Base-by-base conservation (phyloP, 306 rosid genomes). In the Sechiopsis laciniata region DNA sequence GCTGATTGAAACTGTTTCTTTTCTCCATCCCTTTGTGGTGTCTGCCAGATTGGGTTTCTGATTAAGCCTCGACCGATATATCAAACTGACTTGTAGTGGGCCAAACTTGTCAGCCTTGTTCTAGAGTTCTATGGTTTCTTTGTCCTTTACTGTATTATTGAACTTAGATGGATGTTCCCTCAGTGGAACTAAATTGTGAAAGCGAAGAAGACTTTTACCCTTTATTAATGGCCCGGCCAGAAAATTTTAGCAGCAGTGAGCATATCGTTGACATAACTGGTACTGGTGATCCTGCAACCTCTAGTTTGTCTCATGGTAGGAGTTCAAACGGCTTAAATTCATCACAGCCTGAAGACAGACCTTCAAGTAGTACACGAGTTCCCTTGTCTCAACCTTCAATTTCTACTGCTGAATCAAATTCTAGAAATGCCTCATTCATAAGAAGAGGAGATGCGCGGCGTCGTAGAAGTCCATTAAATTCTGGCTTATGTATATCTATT, bases 401-500 rank as follows among this genome's bases (percentile, higher is more conserved):
- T 82, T 75, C 88, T 56, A 71, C 87, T 12, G 86, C 74, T 80
- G 91, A 83, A 68, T 77, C 89, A 63, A 90, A 82, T 82, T 76
- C 86, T 53, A 80, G 99, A 78, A 94, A 78, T 80, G 76, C 90
- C 63, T 85, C 96, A 0, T 77, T 74, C 5, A 55, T 75, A 19
- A 86, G 99, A 61, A 85, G 95, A 67, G 96, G 88, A 77, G 97
- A 94, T 9, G 63, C 82, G 5, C 96, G 90, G 37, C 90, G 91
- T 35, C 90, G 80, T 59, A 84, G 96, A 80, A 91, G 96, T 82
- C 97, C 99, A 3, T 82, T 89, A 81, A 93, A 94, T 83, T 94
- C 99, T 14, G 96, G 90, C 55, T 55, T 94, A 68, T 94, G 99
- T 97, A 89, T 94, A 81, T 94, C 96, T 52, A 76, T 94, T 80